phyloP scores from a whole-genome alignment of 2,329 filamentous ascomycete species.

The Camptophora hylomeconis region DNA sequence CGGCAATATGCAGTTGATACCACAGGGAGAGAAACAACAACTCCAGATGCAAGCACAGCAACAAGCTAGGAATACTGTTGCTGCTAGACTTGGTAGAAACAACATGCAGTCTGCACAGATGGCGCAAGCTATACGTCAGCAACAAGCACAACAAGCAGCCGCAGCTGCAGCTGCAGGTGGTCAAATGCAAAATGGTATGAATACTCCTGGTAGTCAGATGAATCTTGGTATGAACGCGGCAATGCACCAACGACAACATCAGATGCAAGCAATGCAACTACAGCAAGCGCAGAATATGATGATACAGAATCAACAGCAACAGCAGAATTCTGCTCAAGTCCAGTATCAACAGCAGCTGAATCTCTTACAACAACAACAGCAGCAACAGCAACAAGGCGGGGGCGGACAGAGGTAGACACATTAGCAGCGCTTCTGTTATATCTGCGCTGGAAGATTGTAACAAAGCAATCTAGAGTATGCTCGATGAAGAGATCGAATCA shows the following conservation, averaged over 20 bases:
- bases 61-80: no score
- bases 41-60: constrained; percentile 5
- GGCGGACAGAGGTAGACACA: no score
- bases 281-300: constrained; percentile 18
- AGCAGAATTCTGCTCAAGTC: constrained; percentile 11
- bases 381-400: constrained; percentile 8
- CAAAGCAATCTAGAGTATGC: no score
- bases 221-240: constrained; percentile 12
- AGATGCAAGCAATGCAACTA: constrained; percentile 7
- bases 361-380: constrained; percentile 11
- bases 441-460: no score
- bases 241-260: constrained; percentile 11
- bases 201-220: constrained; percentile 8
- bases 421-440: no score
- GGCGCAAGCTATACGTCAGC: constrained; percentile 6
- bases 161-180: no score
- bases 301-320: constrained; percentile 14
- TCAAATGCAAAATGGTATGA: constrained; percentile 12
- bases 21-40: constrained; percentile 3
- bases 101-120: constrained; percentile 2
- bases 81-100: constrained; percentile 1
- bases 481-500: no score
- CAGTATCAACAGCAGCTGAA: constrained; percentile 12
- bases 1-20: constrained; percentile 13
- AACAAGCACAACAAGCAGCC: constrained; percentile 8